Evolutionary conservation across 208 protist genomes (phyloP).

Genomic region (Leishmania guyanensis): DNA sequence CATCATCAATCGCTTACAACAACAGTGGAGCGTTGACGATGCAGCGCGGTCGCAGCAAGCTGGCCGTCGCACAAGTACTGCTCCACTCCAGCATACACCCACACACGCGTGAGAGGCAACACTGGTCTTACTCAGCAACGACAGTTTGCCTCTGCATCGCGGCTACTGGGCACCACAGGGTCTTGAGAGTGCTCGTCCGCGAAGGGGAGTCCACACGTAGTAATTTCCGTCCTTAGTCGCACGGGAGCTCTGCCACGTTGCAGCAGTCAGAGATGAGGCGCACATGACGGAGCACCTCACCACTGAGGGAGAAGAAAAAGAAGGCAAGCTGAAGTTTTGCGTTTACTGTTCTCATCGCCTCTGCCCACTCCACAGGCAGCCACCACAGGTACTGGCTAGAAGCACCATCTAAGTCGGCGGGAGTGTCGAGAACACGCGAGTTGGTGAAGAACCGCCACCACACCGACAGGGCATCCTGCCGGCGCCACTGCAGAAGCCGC

Average conservation of each 20-base stretch:
- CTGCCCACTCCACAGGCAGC: slow-evolving; percentile 57
- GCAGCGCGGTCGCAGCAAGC: background rate
- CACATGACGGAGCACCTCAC: slow-evolving; percentile 21
- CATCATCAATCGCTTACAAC: too few species aligned
- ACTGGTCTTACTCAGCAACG: background rate
- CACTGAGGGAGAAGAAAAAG: slow-evolving; percentile 22
- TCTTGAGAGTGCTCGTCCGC: background rate
- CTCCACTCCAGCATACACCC: background rate
- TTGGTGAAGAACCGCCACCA: slow-evolving; percentile 55
- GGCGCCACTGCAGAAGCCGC: slow-evolving; percentile 36
- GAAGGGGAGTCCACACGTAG: background rate
- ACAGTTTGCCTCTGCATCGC: background rate
- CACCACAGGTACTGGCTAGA: slow-evolving; percentile 32
- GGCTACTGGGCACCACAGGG: too few species aligned
- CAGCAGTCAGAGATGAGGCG: slow-evolving; percentile 39
- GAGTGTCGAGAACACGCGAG: slow-evolving; percentile 28
- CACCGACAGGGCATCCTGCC: slow-evolving; percentile 14
- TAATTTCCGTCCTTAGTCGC: slow-evolving; percentile 7
- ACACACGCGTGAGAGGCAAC: background rate
- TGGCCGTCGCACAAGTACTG: background rate
- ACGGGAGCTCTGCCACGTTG: slow-evolving; percentile 27
- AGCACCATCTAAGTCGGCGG: slow-evolving; percentile 7
- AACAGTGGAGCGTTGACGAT: too few species aligned
- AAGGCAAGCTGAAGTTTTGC: slow-evolving; percentile 16
- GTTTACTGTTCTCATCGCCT: slow-evolving; percentile 15